These are phyloP conservation scores for Nicotiana sylvestris DNA, from an alignment of 257 asterid species.

Conservation along the genomic window DNA sequence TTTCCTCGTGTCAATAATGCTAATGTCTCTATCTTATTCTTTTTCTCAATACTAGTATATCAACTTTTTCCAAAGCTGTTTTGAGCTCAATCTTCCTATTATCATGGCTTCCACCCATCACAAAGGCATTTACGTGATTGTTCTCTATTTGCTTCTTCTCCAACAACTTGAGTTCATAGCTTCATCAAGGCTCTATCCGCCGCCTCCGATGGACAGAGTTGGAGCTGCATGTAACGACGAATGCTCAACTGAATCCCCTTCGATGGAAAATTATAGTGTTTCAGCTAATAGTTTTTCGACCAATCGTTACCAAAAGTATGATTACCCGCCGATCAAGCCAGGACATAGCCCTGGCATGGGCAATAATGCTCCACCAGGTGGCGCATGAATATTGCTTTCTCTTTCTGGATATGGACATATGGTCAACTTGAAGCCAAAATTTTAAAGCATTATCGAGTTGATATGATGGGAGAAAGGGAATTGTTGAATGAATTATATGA, in stretches of 20 bases:
- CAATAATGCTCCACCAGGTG: background rate
- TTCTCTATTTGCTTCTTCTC: conserved; percentile 9
- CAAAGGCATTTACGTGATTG: background rate
- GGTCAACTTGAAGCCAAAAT: background rate
- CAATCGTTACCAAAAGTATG: background rate
- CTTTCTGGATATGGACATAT: background rate
- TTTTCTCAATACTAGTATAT: background rate
- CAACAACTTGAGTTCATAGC: conserved; percentile 15
- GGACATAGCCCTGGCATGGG: conserved; percentile 17
- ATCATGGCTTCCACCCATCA: background rate
- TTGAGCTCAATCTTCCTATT: background rate
- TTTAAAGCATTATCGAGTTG: background rate
- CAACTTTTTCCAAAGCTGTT: background rate
- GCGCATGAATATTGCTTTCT: background rate
- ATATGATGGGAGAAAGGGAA: background rate
- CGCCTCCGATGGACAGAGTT: background rate
- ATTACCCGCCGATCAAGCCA: background rate
- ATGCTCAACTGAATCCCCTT: background rate
- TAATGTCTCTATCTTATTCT: background rate
- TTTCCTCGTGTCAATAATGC: background rate
- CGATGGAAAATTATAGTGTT: too few relatives aligned
- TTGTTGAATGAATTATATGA: background rate
- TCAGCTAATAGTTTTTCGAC: background rate
- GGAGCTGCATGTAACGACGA: background rate
- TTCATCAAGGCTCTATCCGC: conserved; percentile 8